Evolutionary conservation across 306 rosid genomes (phyloP), one percentile per base, ranked within the genome.

Genomic region (Alnus glutinosa): DNA sequence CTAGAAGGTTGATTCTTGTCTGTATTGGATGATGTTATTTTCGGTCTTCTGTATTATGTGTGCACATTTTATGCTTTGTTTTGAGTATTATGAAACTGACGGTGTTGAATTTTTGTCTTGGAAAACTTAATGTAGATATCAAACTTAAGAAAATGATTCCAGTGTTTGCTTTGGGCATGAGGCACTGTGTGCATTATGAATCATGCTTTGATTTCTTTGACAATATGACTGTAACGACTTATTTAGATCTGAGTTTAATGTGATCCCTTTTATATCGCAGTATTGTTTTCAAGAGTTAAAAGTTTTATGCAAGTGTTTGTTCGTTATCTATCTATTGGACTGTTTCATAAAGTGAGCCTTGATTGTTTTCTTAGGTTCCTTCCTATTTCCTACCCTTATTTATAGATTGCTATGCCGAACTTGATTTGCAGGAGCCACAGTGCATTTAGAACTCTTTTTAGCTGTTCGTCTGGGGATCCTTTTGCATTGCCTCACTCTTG

Each of bases 401-500:
- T 64, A 71, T 51, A 13, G 76, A 47, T 6, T 48, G 42, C 19
- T 73, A 73, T 74, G 34, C 39, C 79, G 62, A 49, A 50, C 30
- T 77, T 64, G 77, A 18, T 77, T 71, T 80, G 69, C 89, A 84
- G 81, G 57, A 75, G 28, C 47, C 15, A 23, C 66, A 30, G 57
- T 47, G 64, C 46, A 19, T 74, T 42, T 52, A 28, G 15, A 55
- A 55, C 30, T 4, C 54, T 48, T 61, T 52, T 28, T 44, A 59
- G 52, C 66, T 3, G 55, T 67, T 71, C 54, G 2, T 75, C 28
- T 23, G 55, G 70, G 72, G 47, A 36, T 72, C 15, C 15, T 66
- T 46, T 48, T 19, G 12, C 44, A 13, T 71, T 74, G 55, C 70
- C 58, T 79, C 58, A 63, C 77, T 55, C 75, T 77, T 85, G 92